These are phyloP conservation scores for Solanum sejunctum DNA, from an alignment of 257 asterid genomes.

Conservation along the genomic window DNA sequence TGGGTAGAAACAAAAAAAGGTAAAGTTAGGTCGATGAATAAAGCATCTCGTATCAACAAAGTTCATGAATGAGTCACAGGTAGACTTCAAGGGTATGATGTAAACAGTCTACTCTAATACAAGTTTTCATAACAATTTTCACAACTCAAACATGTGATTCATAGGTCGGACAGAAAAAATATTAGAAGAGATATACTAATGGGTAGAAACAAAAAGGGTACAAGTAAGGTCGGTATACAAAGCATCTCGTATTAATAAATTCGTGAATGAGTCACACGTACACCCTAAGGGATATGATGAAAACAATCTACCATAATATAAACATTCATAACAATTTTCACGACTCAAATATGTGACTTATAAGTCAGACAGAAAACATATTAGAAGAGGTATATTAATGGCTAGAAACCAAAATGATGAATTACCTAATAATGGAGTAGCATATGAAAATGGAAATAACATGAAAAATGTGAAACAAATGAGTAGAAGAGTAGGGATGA, in stretches of 20 bases:
- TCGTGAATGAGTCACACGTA: background rate
- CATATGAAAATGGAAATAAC: conserved; percentile 21
- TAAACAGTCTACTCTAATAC: background rate
- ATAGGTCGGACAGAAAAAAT: background rate
- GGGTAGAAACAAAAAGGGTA: background rate
- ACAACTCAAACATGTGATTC: no score
- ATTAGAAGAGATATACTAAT: background rate
- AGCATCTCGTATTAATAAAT: background rate
- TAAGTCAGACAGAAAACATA: background rate
- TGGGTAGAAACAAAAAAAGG: no score
- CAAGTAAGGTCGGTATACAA: background rate
- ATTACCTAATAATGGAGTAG: background rate
- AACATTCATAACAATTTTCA: background rate
- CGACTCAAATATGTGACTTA: no score
- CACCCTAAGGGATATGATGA: background rate
- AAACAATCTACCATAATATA: background rate
- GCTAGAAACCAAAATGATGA: background rate
- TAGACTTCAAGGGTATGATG: background rate
- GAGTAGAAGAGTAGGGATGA: conserved; percentile 12
- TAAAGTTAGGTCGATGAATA: background rate
- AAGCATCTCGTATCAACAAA: background rate
- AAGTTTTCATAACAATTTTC: background rate
- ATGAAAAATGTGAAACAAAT: conserved; percentile 16
- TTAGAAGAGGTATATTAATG: background rate
- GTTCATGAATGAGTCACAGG: background rate